These are phyloP conservation scores for Rosa hybrid DNA, from an alignment of 331 rosid species.

Conservation along the genomic window DNA sequence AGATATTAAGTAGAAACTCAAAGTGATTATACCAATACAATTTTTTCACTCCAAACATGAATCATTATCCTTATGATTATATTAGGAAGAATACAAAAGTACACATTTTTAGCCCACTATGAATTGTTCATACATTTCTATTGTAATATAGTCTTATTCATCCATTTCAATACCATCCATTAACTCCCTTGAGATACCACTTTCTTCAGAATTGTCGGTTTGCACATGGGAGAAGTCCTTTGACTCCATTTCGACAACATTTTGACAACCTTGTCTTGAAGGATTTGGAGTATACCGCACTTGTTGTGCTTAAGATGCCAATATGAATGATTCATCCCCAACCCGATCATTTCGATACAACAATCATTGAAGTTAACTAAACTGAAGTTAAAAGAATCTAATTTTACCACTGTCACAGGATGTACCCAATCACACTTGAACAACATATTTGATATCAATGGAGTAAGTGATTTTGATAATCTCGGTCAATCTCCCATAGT, in stretches of 20 bases:
- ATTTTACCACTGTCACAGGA: neutral
- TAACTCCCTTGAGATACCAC: no score
- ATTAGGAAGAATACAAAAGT: no score
- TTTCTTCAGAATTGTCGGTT: neutral
- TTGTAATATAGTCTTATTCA: no score
- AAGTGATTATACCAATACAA: no score
- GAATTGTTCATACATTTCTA: no score
- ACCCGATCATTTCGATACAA: neutral
- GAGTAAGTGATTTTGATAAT: neutral
- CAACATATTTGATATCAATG: neutral
- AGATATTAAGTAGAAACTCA: no score
- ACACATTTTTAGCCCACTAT: no score
- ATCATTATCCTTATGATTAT: no score
- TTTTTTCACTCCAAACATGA: no score
- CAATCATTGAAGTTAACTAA: neutral
- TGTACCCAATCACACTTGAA: neutral
- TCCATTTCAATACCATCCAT: neutral
- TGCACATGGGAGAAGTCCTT: neutral
- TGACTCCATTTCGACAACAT: neutral
- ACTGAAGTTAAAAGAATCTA: neutral
- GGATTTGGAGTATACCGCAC: neutral
- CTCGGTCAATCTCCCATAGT: neutral
- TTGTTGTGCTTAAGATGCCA: neutral
- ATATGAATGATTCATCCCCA: neutral
- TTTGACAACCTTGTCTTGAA: neutral